These are phyloP conservation scores for Blastomyces emzantsi DNA, from an alignment of 2,329 filamentous ascomycete genomes.

Conservation along the genomic window DNA sequence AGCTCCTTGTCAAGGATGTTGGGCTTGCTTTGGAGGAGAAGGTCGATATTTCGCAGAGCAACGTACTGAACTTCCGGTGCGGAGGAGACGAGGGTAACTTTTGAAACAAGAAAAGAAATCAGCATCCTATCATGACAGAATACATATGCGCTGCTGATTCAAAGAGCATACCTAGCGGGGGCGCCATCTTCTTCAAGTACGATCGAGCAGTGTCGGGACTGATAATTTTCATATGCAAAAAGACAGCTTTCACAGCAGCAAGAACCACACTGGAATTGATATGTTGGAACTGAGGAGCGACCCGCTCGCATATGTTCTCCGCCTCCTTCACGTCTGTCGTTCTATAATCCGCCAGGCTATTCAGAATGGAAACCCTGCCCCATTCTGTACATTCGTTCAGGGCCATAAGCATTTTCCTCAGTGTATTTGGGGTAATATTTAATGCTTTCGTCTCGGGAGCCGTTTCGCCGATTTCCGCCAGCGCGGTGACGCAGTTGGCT, in stretches of 20 bases:
- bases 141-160: not conserved
- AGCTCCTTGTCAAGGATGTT: slow-evolving; percentile 97
- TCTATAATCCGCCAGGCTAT: slow-evolving; percentile 80
- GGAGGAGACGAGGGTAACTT: slow-evolving; percentile 91
- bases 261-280: slow-evolving; percentile 95
- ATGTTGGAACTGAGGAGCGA: slow-evolving; percentile 95
- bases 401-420: slow-evolving; percentile 95
- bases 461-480: slow-evolving; percentile 83
- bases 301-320: slow-evolving; percentile 95
- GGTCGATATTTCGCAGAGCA: slow-evolving; percentile 88
- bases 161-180: slow-evolving; percentile 62
- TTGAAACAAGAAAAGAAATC: slow-evolving; percentile 23
- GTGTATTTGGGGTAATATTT: slow-evolving; percentile 66
- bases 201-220: slow-evolving; percentile 68
- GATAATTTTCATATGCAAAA: slow-evolving; percentile 85
- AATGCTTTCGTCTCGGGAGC: slow-evolving; percentile 85
- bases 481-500: slow-evolving; percentile 88
- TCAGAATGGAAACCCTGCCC: slow-evolving; percentile 89
- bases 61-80: slow-evolving; percentile 97
- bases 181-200: slow-evolving; percentile 98
- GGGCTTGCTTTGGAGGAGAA: slow-evolving; percentile 89
- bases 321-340: slow-evolving; percentile 86
- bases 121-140: not conserved
- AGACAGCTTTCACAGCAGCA: slow-evolving; percentile 96
- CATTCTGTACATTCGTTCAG: slow-evolving; percentile 98